Conservation (phyloP, 192 early-diverging fungal species). For the Coemansia sp. region DNA sequence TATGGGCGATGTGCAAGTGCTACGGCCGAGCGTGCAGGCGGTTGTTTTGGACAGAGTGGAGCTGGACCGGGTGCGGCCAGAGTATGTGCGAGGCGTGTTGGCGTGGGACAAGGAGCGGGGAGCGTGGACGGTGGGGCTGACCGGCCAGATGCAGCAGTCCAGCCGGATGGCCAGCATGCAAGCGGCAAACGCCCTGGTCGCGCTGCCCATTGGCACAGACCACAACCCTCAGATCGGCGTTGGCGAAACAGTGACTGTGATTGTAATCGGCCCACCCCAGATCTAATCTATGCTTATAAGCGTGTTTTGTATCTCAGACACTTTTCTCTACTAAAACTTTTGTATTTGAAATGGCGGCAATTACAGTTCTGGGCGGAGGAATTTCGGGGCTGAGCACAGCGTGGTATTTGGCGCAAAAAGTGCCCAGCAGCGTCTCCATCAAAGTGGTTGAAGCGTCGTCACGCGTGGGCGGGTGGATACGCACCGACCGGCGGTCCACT, state of each 20-base stretch:
- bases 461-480: conserved; percentile 86
- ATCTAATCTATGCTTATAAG: background rate
- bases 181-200: conserved; percentile 74
- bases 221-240: conserved; percentile 8
- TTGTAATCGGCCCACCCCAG: conserved; percentile 35
- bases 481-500: conserved; percentile 55
- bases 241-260: conserved; percentile 23
- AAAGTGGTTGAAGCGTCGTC: conserved; percentile 69
- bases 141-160: conserved; percentile 76
- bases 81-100: conserved; percentile 28
- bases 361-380: conserved; percentile 89
- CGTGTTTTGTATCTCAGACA: too few species aligned
- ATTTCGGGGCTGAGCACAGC: conserved; percentile 85
- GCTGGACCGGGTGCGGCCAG: conserved; percentile 39
- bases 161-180: conserved; percentile 76
- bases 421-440: conserved; percentile 57
- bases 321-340: background rate
- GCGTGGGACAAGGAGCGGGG: conserved; percentile 21
- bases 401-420: conserved; percentile 66
- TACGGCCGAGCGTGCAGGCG: conserved; percentile 63
- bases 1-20: conserved; percentile 15
- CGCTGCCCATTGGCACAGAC: conserved; percentile 61
- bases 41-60: conserved; percentile 65
- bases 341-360: conserved; percentile 4
- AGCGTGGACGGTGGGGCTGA: conserved; percentile 51